phyloP scores from a whole-genome alignment of 2,329 filamentous ascomycete genomes.

The Fusarium sororula region DNA sequence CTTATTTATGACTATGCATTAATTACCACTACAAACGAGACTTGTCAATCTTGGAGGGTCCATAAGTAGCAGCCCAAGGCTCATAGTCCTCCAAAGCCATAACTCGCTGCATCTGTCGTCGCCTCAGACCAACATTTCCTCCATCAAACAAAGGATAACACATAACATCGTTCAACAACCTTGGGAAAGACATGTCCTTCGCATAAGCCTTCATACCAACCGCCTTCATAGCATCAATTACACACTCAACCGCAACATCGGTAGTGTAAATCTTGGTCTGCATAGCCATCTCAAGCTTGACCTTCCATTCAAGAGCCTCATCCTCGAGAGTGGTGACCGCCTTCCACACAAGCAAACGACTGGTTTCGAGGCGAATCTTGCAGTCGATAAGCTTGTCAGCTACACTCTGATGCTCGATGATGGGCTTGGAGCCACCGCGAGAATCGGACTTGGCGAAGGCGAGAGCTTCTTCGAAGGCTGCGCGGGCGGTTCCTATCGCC shows the following conservation, averaged over 20 bases:
- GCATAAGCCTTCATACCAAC: slow-evolving; percentile 3
- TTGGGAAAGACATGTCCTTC: not conserved
- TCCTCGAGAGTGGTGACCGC: not conserved
- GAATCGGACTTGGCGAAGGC: not conserved
- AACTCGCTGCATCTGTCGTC: not conserved
- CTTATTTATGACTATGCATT: no score
- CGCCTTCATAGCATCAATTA: not conserved
- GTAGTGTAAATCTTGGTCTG: slow-evolving; percentile 7
- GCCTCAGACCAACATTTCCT: not conserved
- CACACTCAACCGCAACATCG: not conserved
- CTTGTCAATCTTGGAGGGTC: not conserved
- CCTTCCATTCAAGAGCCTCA: not conserved
- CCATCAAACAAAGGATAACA: slow-evolving; percentile 10
- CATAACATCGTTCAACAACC: not conserved
- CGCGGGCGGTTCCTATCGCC: not conserved
- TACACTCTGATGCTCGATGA: slow-evolving; percentile 6
- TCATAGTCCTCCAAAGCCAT: not conserved
- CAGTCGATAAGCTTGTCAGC: slow-evolving; percentile 12
- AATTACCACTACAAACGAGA: no score
- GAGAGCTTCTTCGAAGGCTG: not conserved
- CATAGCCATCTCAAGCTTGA: not conserved
- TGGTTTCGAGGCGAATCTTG: not conserved
- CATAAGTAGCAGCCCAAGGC: not conserved
- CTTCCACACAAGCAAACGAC: not conserved
- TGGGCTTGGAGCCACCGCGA: not conserved